phyloP scores from a whole-genome alignment of 2,329 filamentous ascomycete species.

The Microsporum canis region DNA sequence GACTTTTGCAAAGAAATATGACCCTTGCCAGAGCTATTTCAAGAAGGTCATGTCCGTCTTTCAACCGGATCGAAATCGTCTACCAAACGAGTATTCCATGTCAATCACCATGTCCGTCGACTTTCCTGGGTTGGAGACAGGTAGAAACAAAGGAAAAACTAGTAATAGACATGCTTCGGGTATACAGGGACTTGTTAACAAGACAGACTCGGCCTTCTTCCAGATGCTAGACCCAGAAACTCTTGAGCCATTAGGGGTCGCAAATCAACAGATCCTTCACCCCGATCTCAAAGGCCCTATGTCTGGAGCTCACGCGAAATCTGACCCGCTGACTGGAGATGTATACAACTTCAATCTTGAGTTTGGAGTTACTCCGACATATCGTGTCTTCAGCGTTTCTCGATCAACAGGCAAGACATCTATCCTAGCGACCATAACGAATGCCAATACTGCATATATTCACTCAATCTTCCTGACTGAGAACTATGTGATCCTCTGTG shows the following conservation, averaged over 20 bases:
- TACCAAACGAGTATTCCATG: slow-evolving; percentile 43
- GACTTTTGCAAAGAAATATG: slow-evolving; percentile 59
- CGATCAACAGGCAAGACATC: slow-evolving; percentile 53
- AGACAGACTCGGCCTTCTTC: slow-evolving; percentile 46
- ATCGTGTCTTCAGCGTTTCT: slow-evolving; percentile 58
- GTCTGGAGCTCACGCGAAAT: slow-evolving; percentile 59
- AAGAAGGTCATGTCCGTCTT: slow-evolving; percentile 58
- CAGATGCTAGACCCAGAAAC: slow-evolving; percentile 58
- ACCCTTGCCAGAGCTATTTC: slow-evolving; percentile 64
- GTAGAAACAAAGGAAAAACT: slow-evolving; percentile 14
- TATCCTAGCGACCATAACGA: slow-evolving; percentile 56
- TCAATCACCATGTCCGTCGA: slow-evolving; percentile 56
- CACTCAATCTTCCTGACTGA: slow-evolving; percentile 68
- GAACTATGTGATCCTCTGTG: slow-evolving; percentile 59
- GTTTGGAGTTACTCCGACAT: slow-evolving; percentile 46
- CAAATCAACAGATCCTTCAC: slow-evolving; percentile 51
- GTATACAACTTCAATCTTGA: slow-evolving; percentile 74
- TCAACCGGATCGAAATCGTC: slow-evolving; percentile 18
- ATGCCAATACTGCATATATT: slow-evolving; percentile 55
- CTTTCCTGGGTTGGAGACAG: slow-evolving; percentile 44
- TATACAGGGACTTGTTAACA: slow-evolving; percentile 46
- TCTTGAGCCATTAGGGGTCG: slow-evolving; percentile 58
- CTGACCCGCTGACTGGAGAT: slow-evolving; percentile 62
- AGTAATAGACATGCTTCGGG: slow-evolving; percentile 22
- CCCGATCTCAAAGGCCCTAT: slow-evolving; percentile 55